Evolutionary conservation across 2,329 filamentous ascomycete genomes (phyloP).

Genomic region (Cladorrhinum sp.): DNA sequence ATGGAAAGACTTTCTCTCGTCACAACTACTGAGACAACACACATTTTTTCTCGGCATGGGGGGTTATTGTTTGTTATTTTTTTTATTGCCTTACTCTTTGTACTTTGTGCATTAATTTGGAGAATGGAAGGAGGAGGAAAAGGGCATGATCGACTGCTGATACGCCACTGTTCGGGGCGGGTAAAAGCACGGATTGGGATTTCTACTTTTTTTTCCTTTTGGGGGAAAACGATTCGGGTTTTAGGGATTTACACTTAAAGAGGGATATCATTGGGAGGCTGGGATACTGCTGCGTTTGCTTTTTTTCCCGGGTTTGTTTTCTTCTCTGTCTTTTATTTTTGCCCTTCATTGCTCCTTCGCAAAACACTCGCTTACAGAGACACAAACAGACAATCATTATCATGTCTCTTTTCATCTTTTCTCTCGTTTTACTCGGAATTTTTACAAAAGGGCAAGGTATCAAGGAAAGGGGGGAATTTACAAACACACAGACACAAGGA

Average conservation of each 20-base stretch:
- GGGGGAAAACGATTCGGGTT: not conserved
- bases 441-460: not conserved
- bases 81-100: not conserved
- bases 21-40: not conserved
- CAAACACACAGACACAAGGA: not conserved
- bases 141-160: not conserved
- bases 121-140: not conserved
- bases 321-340: not conserved
- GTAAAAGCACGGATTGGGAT: not conserved
- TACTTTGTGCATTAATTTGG: not conserved
- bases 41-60: not conserved
- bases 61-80: not conserved
- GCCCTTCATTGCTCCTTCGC: not conserved
- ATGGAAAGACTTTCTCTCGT: not conserved
- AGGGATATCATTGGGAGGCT: not conserved
- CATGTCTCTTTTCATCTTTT: not conserved
- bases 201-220: not conserved
- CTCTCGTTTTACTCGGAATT: constrained; percentile 7
- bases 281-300: not conserved
- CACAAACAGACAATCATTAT: too few relatives aligned
- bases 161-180: not conserved
- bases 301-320: not conserved
- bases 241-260: not conserved
- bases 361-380: not conserved
- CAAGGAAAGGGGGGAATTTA: not conserved